Conservation (phyloP, 345 rosid species). For the Lepidium aucheri region DNA sequence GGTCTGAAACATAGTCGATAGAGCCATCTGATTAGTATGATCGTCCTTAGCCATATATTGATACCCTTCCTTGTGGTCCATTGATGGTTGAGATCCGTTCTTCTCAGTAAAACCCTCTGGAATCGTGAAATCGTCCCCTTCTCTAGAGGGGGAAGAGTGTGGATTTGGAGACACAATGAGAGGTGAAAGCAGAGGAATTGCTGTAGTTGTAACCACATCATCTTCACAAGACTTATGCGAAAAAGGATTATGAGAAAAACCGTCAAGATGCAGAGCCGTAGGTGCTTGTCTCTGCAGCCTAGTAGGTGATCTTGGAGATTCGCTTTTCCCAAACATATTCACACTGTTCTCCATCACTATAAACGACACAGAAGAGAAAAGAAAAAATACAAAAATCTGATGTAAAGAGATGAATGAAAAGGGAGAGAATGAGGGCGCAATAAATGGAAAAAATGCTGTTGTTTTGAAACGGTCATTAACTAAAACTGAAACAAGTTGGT, state of each 20-base stretch:
- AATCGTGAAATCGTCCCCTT: constrained; percentile 22
- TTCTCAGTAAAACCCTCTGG: not conserved
- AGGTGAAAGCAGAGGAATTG: constrained; percentile 58
- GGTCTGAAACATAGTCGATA: constrained; percentile 33
- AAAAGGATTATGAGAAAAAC: not conserved
- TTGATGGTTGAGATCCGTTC: constrained; percentile 4
- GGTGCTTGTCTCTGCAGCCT: constrained; percentile 66
- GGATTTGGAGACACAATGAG: constrained; percentile 30
- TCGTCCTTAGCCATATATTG: constrained; percentile 19
- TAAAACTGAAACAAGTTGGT: no score
- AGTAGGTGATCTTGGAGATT: constrained; percentile 35
- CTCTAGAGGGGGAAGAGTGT: not conserved
- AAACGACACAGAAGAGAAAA: not conserved
- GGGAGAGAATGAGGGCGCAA: no score
- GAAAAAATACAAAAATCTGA: not conserved
- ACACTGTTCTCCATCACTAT: constrained; percentile 20
- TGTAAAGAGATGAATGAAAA: not conserved
- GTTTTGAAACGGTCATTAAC: no score
- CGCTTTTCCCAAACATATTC: constrained; percentile 21
- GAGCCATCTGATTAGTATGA: constrained; percentile 24
- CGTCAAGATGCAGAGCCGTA: constrained; percentile 28
- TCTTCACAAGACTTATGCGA: constrained; percentile 5
- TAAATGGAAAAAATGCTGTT: no score
- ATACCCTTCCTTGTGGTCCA: constrained; percentile 8
- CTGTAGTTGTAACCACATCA: not conserved